Base-by-base conservation (phyloP, 345 rosid species). In the Turnera subulata region DNA sequence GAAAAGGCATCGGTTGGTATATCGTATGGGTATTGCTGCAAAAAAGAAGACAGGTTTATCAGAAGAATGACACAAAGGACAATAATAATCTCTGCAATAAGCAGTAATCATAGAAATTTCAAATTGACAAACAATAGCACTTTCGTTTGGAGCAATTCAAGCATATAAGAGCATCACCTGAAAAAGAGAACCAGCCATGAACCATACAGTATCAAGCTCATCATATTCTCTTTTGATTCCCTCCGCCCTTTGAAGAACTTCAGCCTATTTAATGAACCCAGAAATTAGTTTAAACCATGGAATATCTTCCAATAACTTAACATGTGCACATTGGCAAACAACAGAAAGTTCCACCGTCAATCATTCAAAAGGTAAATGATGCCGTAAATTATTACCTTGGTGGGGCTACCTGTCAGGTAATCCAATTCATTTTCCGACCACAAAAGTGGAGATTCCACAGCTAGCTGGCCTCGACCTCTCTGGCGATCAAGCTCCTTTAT, bases 111-210 rank as follows among this genome's bases (percentile, higher is more conserved):
- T n/a, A 25, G 19, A 32, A 15, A 26, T 4, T 68, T 46, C 22
- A 13, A 2, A 32, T 20, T 43, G 55, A 43, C 26, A 29, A 50
- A 50, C 33, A 19, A 20, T 16, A 20, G 2, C 16, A 50, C 39
- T 40, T 0, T 47, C 24, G 21, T 53, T 17, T n/a, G 21, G n/a
- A n/a, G 11, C 47, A 22, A 55, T 8, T 40, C 32, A 56, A 20
- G 47, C 11, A 38, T 45, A 23, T 25, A 62, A 51, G 45, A 16
- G 39, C 20, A 59, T 68, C 60, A 89, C 96, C 98, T 89, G 96
- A 86, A 92, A 92, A 65, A 92, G 76, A 59, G 98, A 92, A 56
- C 96, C 98, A 64, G 95, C 98, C 98, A 92, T 92, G 76, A 92
- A 92, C 98, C 96, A 92, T 62, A 92, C 93, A 38, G 96, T 89